Conservation (phyloP, 345 rosid species). For the Populus simonii region DNA sequence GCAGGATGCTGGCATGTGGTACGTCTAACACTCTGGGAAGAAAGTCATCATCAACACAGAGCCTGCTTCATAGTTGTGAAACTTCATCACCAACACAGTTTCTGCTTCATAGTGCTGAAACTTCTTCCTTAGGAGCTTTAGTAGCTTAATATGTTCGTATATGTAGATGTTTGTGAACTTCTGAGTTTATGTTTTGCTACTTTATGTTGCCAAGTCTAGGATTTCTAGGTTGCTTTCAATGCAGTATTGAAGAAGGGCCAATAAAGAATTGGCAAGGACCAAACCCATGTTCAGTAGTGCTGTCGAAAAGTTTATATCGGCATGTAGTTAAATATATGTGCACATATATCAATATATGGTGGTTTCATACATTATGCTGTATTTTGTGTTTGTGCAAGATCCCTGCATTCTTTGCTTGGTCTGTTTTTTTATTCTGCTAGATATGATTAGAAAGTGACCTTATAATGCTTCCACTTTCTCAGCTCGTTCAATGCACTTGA, state of each 20-base stretch:
- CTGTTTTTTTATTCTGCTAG: neutral
- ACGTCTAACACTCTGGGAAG: conserved; percentile 4
- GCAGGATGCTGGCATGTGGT: conserved; percentile 39
- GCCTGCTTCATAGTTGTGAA: neutral
- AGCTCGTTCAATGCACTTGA: neutral
- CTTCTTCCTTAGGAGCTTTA: neutral
- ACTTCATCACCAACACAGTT: neutral
- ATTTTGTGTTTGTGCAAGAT: neutral
- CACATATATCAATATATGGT: conserved; percentile 4
- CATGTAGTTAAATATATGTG: conserved; percentile 5
- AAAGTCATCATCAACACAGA: neutral
- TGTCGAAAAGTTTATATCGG: conserved; percentile 7
- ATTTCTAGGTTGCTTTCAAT: conserved; percentile 17
- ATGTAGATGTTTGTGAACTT: conserved; percentile 18
- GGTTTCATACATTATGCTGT: neutral
- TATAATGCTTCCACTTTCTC: neutral
- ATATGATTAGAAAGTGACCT: neutral
- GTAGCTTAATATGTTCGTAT: conserved; percentile 4
- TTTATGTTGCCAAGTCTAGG: neutral
- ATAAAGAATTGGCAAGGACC: conserved; percentile 9
- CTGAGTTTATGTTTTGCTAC: neutral
- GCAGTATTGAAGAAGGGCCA: conserved; percentile 16
- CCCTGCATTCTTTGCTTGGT: neutral
- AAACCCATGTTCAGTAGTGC: conserved; percentile 6
- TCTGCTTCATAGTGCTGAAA: neutral